Base-by-base conservation (phyloP, 768 basidiomycete species). In the Rhodotorula paludigena region DNA sequence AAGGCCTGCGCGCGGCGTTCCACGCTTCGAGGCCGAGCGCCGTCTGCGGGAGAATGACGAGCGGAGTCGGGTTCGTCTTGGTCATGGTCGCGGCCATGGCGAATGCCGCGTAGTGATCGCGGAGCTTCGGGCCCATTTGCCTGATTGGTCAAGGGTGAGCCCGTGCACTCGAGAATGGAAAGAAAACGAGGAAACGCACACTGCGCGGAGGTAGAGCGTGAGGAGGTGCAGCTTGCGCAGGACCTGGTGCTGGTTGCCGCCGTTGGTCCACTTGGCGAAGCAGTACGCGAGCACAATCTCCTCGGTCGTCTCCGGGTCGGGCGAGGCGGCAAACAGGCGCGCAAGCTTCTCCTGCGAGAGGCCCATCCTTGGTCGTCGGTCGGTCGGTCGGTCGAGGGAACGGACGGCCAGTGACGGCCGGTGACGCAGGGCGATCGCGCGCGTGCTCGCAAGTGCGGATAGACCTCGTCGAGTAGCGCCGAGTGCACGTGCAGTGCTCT, bases 1-100 rank as follows among this genome's bases (percentile, higher is more conserved):
- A 28, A 36, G 67, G 67, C 8, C 67, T 38, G 16, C 67, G 41
- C 9, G 67, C 67, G 30, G 61, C 67, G 53, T 68, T 68, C 67
- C 67, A 68, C 18, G 67, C 67, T 38, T 68, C 62, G 32, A 63
- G 32, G 8, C 67, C 67, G 57, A 68, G 44, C 23, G 20, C 14
- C 2, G 67, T 33, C 8, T 25, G 18, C 16, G 67, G 67, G 32
- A 64, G 57, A 45, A 68, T 25, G 2, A 68, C 53, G 57, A 68
- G n/a, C 5, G 67, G 62, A 5, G 25, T 25, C 7, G 44, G 0
- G 53, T 68, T 45, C 1, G 33, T 2, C 32, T 64, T 63, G 11
- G 62, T 63, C 28, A 68, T 36, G 14, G 45, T 55, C 18, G 67
- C 67, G 57, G 48, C 57, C 57, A 68, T 64, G 18, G 62, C 62